These are phyloP conservation scores for Fagopyrum tataricum DNA, from an alignment of 148 eudicot genomes.

Conservation along the genomic window DNA sequence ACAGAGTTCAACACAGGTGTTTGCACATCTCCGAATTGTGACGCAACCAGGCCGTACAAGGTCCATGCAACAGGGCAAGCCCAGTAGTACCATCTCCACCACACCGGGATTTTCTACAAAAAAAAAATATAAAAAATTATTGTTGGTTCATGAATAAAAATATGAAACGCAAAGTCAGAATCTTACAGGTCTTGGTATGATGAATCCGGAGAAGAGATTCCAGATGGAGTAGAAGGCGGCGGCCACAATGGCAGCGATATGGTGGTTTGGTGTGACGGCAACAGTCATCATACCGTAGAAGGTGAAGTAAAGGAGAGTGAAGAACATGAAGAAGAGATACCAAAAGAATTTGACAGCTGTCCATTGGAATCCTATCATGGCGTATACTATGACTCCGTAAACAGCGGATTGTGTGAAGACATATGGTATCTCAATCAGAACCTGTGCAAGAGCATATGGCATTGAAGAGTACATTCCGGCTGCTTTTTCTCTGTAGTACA, in stretches of 20 bases:
- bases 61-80: constrained; percentile 27
- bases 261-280: constrained; percentile 36
- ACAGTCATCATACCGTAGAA: constrained; percentile 45
- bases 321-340: constrained; percentile 37
- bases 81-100: constrained; percentile 53
- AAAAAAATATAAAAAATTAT: neutral
- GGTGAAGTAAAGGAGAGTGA: constrained; percentile 34
- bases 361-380: constrained; percentile 50
- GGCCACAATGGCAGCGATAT: constrained; percentile 28
- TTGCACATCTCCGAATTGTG: constrained; percentile 31
- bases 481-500: constrained; percentile 16
- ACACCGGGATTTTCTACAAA: constrained; percentile 35
- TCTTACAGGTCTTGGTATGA: constrained; percentile 41
- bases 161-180: neutral
- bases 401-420: constrained; percentile 22
- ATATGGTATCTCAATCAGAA: constrained; percentile 34
- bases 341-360: constrained; percentile 32
- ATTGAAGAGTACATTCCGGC: constrained; percentile 18
- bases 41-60: constrained; percentile 30
- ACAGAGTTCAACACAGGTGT: neutral
- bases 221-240: constrained; percentile 29
- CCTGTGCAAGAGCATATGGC: constrained; percentile 19
- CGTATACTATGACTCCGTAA: constrained; percentile 36
- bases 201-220: constrained; percentile 43
- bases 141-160: too few species aligned